Evolutionary conservation across 1,139 yeast species (phyloP).

Genomic region (Yamadazyma diospyri): DNA sequence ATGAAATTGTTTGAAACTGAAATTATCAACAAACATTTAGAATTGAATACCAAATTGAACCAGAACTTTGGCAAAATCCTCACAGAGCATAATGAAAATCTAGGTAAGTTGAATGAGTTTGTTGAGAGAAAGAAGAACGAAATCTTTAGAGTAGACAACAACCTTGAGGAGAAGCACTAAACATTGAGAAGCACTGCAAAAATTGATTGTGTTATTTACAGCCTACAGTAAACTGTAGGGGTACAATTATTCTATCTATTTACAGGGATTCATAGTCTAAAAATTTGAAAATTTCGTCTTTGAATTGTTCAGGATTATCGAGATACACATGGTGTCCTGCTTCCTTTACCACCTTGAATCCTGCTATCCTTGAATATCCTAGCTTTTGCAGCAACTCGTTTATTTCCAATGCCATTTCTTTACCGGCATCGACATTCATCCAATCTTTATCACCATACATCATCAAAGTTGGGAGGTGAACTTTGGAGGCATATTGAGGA

Average conservation of each 20-base stretch:
- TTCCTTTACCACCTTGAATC: conserved; percentile 43
- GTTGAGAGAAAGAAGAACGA: conserved; percentile 11
- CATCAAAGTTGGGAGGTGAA: conserved; percentile 45
- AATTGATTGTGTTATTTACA: no score
- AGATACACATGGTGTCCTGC: conserved; percentile 81
- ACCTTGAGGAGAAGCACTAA: no score
- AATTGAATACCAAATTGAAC: conserved; percentile 15
- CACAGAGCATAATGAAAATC: conserved; percentile 10
- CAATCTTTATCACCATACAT: conserved; percentile 47
- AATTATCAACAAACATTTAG: conserved; percentile 11
- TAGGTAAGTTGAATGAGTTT: conserved; percentile 10
- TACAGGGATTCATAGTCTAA: conserved; percentile 14
- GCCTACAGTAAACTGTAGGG: no score
- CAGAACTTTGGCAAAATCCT: conserved; percentile 12
- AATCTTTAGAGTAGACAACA: no score
- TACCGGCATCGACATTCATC: conserved; percentile 47
- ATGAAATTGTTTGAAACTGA: conserved; percentile 15
- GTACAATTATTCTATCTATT: no score
- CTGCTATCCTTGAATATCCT: conserved; percentile 20
- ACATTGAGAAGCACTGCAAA: no score
- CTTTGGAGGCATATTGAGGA: conserved; percentile 32
- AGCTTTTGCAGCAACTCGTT: conserved; percentile 25
- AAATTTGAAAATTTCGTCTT: conserved; percentile 40
- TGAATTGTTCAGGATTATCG: conserved; percentile 54
- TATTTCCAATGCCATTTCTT: conserved; percentile 37